Evolutionary conservation across 2,329 filamentous ascomycete species (phyloP), one percentile per base, ranked within the genome.

Genomic region (Lachnellula hyalina): DNA sequence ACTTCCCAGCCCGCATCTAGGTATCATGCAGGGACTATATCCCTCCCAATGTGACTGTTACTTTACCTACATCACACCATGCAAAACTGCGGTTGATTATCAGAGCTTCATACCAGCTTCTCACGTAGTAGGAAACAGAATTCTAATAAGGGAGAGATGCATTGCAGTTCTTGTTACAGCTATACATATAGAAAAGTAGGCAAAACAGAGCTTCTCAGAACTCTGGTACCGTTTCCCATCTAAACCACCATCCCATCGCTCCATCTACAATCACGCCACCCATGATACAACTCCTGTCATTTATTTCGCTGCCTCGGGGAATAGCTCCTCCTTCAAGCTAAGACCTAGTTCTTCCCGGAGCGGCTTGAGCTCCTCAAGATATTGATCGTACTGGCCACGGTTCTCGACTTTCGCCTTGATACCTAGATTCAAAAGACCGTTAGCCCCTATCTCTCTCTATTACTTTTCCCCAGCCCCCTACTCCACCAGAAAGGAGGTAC

Each of bases 391-490:
- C 80, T 99, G 94, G 70, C 84, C 84, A 77, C 90, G 87, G 85
- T 96, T 99, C 84, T 99, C 94, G 67, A 97, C 94, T 85, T 99
- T 99, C 77, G 91, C 90, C 81, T 96, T 96, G 83, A 99, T 88
- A 71, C 93, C 92, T 96, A 69, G 57, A 47, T n/a, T 32, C 17
- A 34, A 41, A 35, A 34, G 19, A 15, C 42, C 34, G 49, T 65
- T 47, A 66, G 63, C 51, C 49, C 35, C 45, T 46, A 45, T 55
- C 23, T 45, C 42, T 36, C 15, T 17, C 15, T 14, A 48, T 38
- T 17, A n/a, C 8, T 9, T 36, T 36, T 19, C n/a, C 32, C 32
- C 12, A 41, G 8, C 38, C 21, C 8, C 9, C 32, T 11, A 23
- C 36, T 46, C 49, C 38, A n/a, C 42, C 25, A 47, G 40, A n/a